These are phyloP conservation scores for Ammopiptanthus mongolicus DNA, from an alignment of 306 rosid species.

Conservation along the genomic window DNA sequence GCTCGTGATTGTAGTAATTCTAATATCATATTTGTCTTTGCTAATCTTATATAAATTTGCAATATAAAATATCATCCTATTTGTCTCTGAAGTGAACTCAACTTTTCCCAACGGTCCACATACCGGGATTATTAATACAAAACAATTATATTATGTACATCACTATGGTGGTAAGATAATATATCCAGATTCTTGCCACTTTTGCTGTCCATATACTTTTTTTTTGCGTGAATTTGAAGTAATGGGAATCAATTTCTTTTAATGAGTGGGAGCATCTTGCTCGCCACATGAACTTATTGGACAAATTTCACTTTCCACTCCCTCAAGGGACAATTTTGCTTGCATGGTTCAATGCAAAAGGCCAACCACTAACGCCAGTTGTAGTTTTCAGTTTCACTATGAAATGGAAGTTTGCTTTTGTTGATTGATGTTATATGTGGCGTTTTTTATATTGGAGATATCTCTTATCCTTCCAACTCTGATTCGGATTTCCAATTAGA, in stretches of 20 bases:
- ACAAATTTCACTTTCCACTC: conserved; percentile 48
- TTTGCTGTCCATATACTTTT: not conserved
- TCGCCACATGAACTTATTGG: conserved; percentile 33
- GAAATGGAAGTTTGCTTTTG: not conserved
- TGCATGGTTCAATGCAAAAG: conserved; percentile 22
- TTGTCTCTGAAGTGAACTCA: not conserved
- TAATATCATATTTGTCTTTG: not conserved
- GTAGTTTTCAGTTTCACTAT: conserved; percentile 22
- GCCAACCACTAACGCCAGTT: conserved; percentile 7
- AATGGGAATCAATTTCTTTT: conserved; percentile 6
- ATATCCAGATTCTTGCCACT: conserved; percentile 19
- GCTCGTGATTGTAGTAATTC: not conserved
- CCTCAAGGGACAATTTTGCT: conserved; percentile 18
- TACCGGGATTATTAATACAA: not conserved
- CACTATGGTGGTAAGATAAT: conserved; percentile 26
- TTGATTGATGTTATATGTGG: conserved; percentile 28
- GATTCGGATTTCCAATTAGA: conserved; percentile 40
- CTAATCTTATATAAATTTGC: not conserved
- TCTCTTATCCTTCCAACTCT: conserved; percentile 24
- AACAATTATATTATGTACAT: not conserved
- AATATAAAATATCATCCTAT: not conserved
- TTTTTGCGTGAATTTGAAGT: conserved; percentile 13
- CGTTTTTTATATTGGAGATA: conserved; percentile 26
- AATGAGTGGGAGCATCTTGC: conserved; percentile 41
- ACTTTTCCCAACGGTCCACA: conserved; percentile 23